Conservation (phyloP, 495 filamentous ascomycete species). For the Aspergillus biplanus region DNA sequence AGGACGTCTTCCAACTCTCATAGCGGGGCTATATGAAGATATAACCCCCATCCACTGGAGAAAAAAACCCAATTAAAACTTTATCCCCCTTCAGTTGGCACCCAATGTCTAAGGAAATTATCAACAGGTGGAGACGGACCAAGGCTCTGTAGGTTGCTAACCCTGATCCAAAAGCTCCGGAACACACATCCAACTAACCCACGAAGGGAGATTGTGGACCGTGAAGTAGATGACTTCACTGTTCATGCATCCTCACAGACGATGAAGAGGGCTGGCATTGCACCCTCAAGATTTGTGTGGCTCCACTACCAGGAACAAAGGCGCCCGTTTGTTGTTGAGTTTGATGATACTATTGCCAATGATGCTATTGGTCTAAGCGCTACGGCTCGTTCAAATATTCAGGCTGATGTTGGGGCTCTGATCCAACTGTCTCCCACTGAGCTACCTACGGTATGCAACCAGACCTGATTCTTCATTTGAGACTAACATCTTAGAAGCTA, state of each 20-base stretch:
- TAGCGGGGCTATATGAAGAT: too few relatives aligned
- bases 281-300: neutral
- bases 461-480: too few relatives aligned
- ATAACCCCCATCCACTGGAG: too few relatives aligned
- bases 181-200: neutral
- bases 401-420: neutral
- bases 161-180: too few relatives aligned
- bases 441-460: neutral
- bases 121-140: too few relatives aligned
- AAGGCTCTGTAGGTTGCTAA: too few relatives aligned
- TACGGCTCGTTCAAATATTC: neutral
- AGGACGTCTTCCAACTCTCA: too few relatives aligned
- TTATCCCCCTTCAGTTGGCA: too few relatives aligned
- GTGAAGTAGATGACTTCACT: neutral
- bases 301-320: neutral
- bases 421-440: neutral
- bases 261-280: neutral
- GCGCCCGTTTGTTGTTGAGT: neutral
- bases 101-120: too few relatives aligned
- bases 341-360: neutral
- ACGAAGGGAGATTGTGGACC: neutral
- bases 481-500: too few relatives aligned
- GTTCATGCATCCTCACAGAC: neutral
- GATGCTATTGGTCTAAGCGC: neutral
- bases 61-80: too few relatives aligned